phyloP scores from a whole-genome alignment of 2,329 filamentous ascomycete species.

The Grosmannia huntii region DNA sequence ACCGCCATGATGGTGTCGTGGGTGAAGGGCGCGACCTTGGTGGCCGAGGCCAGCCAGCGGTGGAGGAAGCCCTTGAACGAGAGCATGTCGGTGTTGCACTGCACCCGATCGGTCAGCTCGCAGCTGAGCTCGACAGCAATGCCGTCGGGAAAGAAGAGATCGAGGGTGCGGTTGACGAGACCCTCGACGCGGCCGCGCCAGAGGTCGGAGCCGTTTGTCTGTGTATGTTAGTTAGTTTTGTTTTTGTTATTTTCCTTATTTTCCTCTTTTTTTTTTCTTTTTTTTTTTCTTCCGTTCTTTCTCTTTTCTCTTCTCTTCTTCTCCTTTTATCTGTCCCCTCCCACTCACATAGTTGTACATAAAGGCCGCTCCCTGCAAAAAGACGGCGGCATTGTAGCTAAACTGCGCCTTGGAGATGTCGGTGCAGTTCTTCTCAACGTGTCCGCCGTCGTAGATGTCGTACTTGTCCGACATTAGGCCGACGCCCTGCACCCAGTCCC shows the following conservation, averaged over 20 bases:
- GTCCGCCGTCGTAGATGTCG: slow-evolving; percentile 50
- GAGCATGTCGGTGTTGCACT: slow-evolving; percentile 59
- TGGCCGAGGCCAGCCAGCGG: slow-evolving; percentile 49
- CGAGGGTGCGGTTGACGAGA: slow-evolving; percentile 35
- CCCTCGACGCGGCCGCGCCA: slow-evolving; percentile 46
- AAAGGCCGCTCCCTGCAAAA: slow-evolving; percentile 12
- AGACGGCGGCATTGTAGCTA: slow-evolving; percentile 12
- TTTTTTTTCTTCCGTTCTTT: too few species aligned
- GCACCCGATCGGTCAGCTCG: slow-evolving; percentile 29
- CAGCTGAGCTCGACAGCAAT: slow-evolving; percentile 57
- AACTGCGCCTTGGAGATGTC: slow-evolving; percentile 24
- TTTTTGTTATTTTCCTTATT: too few species aligned
- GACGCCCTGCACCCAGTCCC: slow-evolving; percentile 50
- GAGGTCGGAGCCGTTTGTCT: slow-evolving; percentile 34
- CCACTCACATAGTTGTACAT: slow-evolving; percentile 23
- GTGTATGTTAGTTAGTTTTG: background rate
- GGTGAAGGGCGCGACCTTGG: slow-evolving; percentile 50
- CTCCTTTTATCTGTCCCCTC: too few species aligned
- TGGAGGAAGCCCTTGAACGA: slow-evolving; percentile 61
- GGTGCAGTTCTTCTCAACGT: slow-evolving; percentile 44
- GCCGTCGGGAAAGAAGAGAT: slow-evolving; percentile 41
- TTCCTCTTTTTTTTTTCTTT: background rate
- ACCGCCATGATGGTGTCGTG: slow-evolving; percentile 40
- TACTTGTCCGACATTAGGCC: slow-evolving; percentile 45
- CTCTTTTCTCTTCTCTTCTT: background rate